Conservation (phyloP, 148 eudicot species). For the Polygonum maritimum region DNA sequence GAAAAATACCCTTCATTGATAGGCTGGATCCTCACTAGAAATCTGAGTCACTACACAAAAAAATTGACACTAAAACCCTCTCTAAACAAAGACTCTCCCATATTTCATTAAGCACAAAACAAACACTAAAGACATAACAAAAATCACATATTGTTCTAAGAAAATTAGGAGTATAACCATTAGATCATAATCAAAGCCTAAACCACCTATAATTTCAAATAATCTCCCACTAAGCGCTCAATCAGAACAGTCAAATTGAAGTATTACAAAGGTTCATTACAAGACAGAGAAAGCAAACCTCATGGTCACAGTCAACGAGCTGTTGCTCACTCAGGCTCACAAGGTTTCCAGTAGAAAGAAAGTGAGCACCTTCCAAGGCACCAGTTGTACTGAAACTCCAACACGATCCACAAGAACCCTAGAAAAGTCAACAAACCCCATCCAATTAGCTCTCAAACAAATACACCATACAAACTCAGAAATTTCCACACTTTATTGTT, state of each 20-base stretch:
- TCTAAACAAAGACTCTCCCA: too few species aligned
- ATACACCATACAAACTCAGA: not conserved
- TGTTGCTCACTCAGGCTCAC: conserved; percentile 16
- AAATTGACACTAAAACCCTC: not conserved
- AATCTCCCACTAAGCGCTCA: not conserved
- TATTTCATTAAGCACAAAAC: too few species aligned
- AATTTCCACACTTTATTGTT: not conserved
- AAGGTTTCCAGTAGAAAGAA: conserved; percentile 8
- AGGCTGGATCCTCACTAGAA: not conserved
- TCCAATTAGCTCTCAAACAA: not conserved
- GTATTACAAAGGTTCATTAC: not conserved
- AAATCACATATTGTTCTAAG: too few species aligned
- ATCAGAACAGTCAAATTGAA: not conserved
- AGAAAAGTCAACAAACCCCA: not conserved
- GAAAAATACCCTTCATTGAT: not conserved
- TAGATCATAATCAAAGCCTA: not conserved
- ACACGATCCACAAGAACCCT: conserved; percentile 15
- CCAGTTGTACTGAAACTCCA: conserved; percentile 15
- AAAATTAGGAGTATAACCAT: not conserved
- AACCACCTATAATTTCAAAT: not conserved
- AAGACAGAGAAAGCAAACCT: not conserved
- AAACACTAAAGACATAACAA: too few species aligned
- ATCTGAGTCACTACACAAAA: not conserved
- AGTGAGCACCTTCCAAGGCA: conserved; percentile 13
- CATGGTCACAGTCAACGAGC: conserved; percentile 11